Evolutionary conservation across 768 basidiomycete species (phyloP), one percentile per base, ranked within the genome.

Genomic region (Mycena epipterygia): DNA sequence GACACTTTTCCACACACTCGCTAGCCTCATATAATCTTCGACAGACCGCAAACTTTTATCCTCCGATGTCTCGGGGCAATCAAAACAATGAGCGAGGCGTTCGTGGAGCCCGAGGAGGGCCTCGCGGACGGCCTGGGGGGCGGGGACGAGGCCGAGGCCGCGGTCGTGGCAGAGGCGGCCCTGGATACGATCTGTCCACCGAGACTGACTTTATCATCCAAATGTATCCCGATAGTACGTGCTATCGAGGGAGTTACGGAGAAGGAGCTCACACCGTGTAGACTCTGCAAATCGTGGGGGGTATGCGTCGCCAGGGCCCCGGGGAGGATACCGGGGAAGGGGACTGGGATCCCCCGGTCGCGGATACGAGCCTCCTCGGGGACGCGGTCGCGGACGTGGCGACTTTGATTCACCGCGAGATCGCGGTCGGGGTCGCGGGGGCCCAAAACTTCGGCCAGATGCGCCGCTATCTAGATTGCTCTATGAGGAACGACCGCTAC

Each of bases 381-480:
- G 72, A 17, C 73, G 76, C 32, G 74, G 66, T 1, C 57, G 64
- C 3, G 65, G 66, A 7, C 57, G 66, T 1, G 66, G 66, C 9
- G 57, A 52, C 21, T 68, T 71, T 52, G 57, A 68, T 21, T 73
- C 70, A 5, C 70, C 77, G 17, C 64, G 76, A 30, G 76, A 72
- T 25, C 68, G 75, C 21, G 57, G 39, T 3, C 64, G 71, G 4
- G 80, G 77, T 3, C 78, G 79, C 14, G 77, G 80, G 13, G 77
- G 76, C 17, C 79, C 78, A 39, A 83, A 79, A 73, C 70, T 81
- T 23, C 77, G 81, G 14, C 74, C 78, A n/a, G 83, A 85, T 52
- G 85, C 85, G 2, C 82, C 90, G 5, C 80, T 92, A 21, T 92
- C 91, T 1, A 84, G 82, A 27, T 74, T 91, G 48, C 81, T 93